A percentile compares a stretch with the other conserved stretches of the same genome.
These are phyloP conservation scores for Annulohypoxylon maeteangense DNA, from an alignment of 495 filamentous ascomycete genomes.

Conservation along the genomic window DNA sequence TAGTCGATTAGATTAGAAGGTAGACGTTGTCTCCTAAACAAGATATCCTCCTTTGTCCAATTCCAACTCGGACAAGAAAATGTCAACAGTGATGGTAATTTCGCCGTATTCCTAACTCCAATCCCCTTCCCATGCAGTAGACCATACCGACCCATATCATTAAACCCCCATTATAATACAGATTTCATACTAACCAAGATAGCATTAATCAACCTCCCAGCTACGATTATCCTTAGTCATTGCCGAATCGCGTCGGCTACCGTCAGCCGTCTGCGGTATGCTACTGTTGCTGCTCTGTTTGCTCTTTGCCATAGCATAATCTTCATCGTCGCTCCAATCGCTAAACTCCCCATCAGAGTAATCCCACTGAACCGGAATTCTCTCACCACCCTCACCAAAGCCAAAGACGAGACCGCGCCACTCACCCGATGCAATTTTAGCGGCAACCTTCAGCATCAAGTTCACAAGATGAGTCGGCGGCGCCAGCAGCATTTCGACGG, in stretches of 20 bases:
- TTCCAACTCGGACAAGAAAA: constrained; percentile 6
- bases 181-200: neutral
- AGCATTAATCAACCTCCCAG: constrained; percentile 50
- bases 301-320: constrained; percentile 28
- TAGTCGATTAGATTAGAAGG: constrained; percentile 4
- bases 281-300: constrained; percentile 31
- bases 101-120: constrained; percentile 23
- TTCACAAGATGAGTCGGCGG: constrained; percentile 79
- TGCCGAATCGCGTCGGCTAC: neutral
- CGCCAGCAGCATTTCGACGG: constrained; percentile 75
- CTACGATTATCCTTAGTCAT: constrained; percentile 34
- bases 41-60: constrained; percentile 10
- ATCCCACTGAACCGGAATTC: constrained; percentile 66
- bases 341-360: constrained; percentile 58
- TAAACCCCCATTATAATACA: constrained; percentile 34
- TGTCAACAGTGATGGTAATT: neutral
- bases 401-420: constrained; percentile 64
- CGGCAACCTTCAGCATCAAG: constrained; percentile 82
- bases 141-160: constrained; percentile 33
- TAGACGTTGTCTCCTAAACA: constrained; percentile 2
- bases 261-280: constrained; percentile 8
- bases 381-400: constrained; percentile 58
- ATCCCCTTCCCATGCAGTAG: constrained; percentile 13
- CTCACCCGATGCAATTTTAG: constrained; percentile 74
- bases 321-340: constrained; percentile 46